A percentile compares a stretch with the other conserved stretches of the same genome.
phyloP scores from a whole-genome alignment of 345 rosid genomes.

The Eutrema yunnanense region DNA sequence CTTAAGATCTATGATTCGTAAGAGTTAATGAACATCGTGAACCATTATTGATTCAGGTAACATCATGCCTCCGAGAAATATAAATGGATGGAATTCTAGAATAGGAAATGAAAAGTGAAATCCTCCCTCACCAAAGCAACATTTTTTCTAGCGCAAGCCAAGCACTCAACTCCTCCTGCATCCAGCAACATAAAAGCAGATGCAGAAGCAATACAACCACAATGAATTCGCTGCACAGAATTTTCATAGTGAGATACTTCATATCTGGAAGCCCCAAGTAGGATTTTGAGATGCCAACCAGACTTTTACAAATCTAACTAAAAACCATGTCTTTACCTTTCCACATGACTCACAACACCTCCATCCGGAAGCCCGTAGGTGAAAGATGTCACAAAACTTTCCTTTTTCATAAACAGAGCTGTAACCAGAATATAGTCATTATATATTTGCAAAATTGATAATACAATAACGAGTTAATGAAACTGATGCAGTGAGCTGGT shows the following conservation, averaged over 20 bases:
- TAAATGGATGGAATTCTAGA: neutral
- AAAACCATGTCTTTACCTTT: constrained; percentile 52
- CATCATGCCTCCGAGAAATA: neutral
- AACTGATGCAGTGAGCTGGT: neutral
- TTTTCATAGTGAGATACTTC: constrained; percentile 13
- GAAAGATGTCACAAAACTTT: constrained; percentile 70
- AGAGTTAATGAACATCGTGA: constrained; percentile 4
- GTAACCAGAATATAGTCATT: constrained; percentile 4
- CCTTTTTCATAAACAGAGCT: constrained; percentile 82
- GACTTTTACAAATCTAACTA: neutral
- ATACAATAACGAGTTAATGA: neutral
- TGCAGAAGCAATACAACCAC: constrained; percentile 87
- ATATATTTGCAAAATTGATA: neutral
- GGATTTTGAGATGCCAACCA: constrained; percentile 1
- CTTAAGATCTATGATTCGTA: neutral
- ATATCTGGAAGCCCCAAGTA: neutral
- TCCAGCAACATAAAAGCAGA: constrained; percentile 57
- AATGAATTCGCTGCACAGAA: constrained; percentile 69
- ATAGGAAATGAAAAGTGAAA: constrained; percentile 13
- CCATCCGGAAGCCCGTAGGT: constrained; percentile 75
- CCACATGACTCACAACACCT: constrained; percentile 84
- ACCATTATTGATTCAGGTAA: neutral
- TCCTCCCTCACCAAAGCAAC: constrained; percentile 46
- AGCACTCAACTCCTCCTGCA: constrained; percentile 91
- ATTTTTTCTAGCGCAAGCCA: constrained; percentile 65